Evolutionary conservation across 83 land plant genomes (phyloP), one percentile per base, ranked within the genome.

Genomic region (Picea engelmannii): DNA sequence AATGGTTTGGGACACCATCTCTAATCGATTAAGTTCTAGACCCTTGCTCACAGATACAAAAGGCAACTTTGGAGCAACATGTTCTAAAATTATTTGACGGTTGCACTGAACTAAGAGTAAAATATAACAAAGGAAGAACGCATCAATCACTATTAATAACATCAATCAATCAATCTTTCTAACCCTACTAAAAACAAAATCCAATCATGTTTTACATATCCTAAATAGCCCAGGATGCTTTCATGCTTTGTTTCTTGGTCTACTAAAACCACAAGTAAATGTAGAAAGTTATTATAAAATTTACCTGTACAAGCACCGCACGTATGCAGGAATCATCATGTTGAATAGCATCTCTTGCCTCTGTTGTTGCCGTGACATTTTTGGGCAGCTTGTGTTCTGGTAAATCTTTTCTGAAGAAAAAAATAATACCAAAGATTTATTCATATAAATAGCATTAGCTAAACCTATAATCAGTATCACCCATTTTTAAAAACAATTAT

Each of bases 31-130:
- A 31, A 96, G 90, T 83, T 96, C 99, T 64, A 96, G 81, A 11
- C 99, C 99, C 79, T 96, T 96, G 86, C 99, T 96, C 15, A 96
- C 95, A 55, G 99, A 96, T 52, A 96, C 85, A 78, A 96, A 91
- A 10, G 97, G 99, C 83, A 96, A 83, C 71, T 84, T 83, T 24
- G 97, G 87, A 81, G 94, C 91, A 52, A 96, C 95, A 88, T 89
- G 80, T 40, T 89, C 86, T 13, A 92, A 88, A 75, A 96, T 93
- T 67, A 86, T 88, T 81, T 80, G 83, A 93, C 93, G 52, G 91
- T 86, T 27, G 97, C 85, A 83, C 99, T 96, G 88, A 94, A 89
- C 93, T 96, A 97, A 87, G 86, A 79, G 21, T 66, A 55, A 58
- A n/a, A 62, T 42, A 42, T 8, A 80, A 27, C 71, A 66, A 44